Conservation (phyloP, 2,329 filamentous ascomycete genomes). For the Diaporthe humulicola region DNA sequence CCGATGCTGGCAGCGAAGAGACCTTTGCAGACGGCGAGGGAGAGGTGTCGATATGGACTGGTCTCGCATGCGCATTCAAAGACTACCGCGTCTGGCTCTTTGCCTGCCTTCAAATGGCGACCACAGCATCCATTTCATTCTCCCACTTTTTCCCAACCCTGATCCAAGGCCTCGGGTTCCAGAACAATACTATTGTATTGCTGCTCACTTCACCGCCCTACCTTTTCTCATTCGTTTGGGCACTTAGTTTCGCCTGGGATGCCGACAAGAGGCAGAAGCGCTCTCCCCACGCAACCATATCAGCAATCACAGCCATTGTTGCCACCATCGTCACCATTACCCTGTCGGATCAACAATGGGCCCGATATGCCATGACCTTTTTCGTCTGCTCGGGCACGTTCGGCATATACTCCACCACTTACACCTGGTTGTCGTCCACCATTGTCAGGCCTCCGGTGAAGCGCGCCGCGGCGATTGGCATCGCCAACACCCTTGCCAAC, state of each 20-base stretch:
- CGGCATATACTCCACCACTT: slow-evolving; percentile 14
- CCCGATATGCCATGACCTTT: background rate
- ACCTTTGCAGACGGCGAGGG: slow-evolving; percentile 51
- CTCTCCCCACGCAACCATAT: background rate
- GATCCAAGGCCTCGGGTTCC: slow-evolving; percentile 49
- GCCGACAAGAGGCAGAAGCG: slow-evolving; percentile 20
- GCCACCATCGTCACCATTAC: slow-evolving; percentile 2
- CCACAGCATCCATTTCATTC: slow-evolving; percentile 52
- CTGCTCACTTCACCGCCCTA: slow-evolving; percentile 62
- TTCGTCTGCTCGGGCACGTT: slow-evolving; percentile 15
- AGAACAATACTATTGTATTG: slow-evolving; percentile 53
- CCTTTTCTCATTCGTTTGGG: slow-evolving; percentile 45
- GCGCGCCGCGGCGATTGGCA: slow-evolving; percentile 16
- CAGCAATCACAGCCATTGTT: background rate
- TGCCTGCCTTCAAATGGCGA: slow-evolving; percentile 54
- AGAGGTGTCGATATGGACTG: slow-evolving; percentile 47
- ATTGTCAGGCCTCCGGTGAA: slow-evolving; percentile 22
- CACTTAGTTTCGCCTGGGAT: slow-evolving; percentile 9
- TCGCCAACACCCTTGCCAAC: slow-evolving; percentile 16
- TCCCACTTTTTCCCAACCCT: slow-evolving; percentile 49
- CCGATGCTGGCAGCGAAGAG: slow-evolving; percentile 3
- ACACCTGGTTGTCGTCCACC: slow-evolving; percentile 21
- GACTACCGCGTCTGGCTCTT: slow-evolving; percentile 53
- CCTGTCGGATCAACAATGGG: background rate
- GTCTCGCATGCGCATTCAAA: slow-evolving; percentile 47